Evolutionary conservation across 768 basidiomycete species (phyloP).

Genomic region (Kwoniella heveanensis): DNA sequence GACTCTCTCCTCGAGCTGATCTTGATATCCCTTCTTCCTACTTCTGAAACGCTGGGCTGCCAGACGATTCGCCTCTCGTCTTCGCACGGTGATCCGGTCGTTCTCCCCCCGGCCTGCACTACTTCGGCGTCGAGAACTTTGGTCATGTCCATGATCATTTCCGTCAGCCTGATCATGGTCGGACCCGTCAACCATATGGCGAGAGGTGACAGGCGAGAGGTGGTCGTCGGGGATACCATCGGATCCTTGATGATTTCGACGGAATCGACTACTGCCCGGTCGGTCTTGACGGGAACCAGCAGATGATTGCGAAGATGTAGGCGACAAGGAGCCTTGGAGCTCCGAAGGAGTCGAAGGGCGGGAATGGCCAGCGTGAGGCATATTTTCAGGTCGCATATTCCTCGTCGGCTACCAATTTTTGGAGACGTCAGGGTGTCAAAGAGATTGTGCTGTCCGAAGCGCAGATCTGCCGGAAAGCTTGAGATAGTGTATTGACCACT

Average conservation of each 20-base stretch:
- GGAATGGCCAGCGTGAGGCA: too few relatives aligned
- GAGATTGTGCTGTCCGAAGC: too few relatives aligned
- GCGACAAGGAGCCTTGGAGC: neutral
- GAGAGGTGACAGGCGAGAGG: neutral
- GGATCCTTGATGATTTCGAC: neutral
- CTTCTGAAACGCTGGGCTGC: conserved; percentile 54
- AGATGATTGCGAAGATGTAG: neutral
- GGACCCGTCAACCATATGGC: neutral
- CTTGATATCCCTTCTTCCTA: conserved; percentile 55
- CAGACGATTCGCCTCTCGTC: conserved; percentile 53
- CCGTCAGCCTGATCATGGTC: conserved; percentile 4
- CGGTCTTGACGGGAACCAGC: neutral
- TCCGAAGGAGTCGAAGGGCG: neutral
- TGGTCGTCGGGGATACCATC: neutral
- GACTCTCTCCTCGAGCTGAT: conserved; percentile 48
- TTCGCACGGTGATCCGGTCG: conserved; percentile 12
- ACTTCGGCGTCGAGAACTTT: neutral
- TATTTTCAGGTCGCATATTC: too few relatives aligned
- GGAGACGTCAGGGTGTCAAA: too few relatives aligned
- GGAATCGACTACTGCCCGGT: neutral
- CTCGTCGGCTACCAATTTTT: too few relatives aligned
- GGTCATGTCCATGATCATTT: neutral
- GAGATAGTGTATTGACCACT: too few relatives aligned
- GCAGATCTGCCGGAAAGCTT: too few relatives aligned
- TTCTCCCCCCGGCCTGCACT: neutral